A percentile compares a stretch with the other conserved stretches of the same genome.
Evolutionary conservation across 345 rosid species (phyloP).

Genomic region (Garcia nutans): DNA sequence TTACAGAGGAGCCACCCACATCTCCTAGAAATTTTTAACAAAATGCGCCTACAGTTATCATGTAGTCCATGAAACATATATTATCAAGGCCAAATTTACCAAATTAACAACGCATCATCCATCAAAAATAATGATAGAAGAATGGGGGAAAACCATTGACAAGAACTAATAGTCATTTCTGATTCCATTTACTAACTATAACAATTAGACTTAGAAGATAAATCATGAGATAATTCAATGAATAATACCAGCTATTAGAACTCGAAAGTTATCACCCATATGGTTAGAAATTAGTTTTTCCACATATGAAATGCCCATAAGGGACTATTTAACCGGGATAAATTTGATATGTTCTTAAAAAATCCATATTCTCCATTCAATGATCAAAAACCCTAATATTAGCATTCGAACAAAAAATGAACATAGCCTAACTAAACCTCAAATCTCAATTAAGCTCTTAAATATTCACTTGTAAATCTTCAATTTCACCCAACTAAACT

Average conservation of each 20-base stretch:
- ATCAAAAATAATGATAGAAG: no score
- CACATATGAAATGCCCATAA: neutral
- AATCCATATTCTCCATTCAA: neutral
- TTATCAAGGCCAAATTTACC: neutral
- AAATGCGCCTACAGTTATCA: neutral
- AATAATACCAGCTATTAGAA: neutral
- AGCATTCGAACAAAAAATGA: no score
- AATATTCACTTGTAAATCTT: no score
- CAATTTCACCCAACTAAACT: no score
- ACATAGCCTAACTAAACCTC: no score
- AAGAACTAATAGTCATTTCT: neutral
- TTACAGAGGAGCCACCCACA: constrained; percentile 85
- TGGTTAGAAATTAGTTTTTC: neutral
- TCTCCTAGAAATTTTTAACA: constrained; percentile 47
- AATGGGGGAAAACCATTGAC: neutral
- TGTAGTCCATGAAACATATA: neutral
- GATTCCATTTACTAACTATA: neutral
- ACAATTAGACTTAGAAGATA: neutral
- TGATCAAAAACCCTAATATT: no score
- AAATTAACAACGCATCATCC: neutral
- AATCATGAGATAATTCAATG: neutral
- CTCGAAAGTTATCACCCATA: neutral
- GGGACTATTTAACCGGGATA: neutral
- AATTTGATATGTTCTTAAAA: no score
- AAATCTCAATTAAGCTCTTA: no score